Conservation (phyloP, 495 filamentous ascomycete species). For the Tuber brumale region DNA sequence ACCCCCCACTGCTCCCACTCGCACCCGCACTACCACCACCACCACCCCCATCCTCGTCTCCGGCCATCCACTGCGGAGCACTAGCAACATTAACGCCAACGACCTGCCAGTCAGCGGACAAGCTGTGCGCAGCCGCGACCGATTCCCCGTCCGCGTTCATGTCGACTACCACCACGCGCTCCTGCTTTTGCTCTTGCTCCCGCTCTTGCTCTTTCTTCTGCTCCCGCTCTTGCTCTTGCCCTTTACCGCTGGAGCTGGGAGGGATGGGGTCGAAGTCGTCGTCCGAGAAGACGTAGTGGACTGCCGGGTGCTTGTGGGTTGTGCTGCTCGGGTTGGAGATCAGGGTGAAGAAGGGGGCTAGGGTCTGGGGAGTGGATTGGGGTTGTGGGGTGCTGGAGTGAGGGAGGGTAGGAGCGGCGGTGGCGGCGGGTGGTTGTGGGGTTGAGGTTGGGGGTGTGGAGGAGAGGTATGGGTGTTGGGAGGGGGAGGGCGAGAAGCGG, state of each 20-base stretch:
- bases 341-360: constrained; percentile 62
- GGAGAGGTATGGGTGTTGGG: constrained; percentile 53
- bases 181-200: constrained; percentile 20
- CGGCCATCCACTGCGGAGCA: constrained; percentile 56
- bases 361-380: constrained; percentile 41
- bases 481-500: constrained; percentile 41
- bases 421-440: constrained; percentile 33
- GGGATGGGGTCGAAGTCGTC: constrained; percentile 63
- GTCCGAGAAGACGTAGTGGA: constrained; percentile 86
- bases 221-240: constrained; percentile 34
- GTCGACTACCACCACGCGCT: constrained; percentile 55
- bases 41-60: constrained; percentile 43
- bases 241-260: constrained; percentile 41
- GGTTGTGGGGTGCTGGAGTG: constrained; percentile 16
- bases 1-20: constrained; percentile 37
- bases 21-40: constrained; percentile 32
- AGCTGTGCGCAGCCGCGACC: constrained; percentile 48
- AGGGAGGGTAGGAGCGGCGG: constrained; percentile 30
- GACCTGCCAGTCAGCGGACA: constrained; percentile 53
- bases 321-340: constrained; percentile 53
- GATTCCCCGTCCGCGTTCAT: constrained; percentile 46
- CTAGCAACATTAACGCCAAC: constrained; percentile 48
- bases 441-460: constrained; percentile 45
- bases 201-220: constrained; percentile 11
- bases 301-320: constrained; percentile 64